Conservation (phyloP, 495 filamentous ascomycete species). For the Tuber magnatum region DNA sequence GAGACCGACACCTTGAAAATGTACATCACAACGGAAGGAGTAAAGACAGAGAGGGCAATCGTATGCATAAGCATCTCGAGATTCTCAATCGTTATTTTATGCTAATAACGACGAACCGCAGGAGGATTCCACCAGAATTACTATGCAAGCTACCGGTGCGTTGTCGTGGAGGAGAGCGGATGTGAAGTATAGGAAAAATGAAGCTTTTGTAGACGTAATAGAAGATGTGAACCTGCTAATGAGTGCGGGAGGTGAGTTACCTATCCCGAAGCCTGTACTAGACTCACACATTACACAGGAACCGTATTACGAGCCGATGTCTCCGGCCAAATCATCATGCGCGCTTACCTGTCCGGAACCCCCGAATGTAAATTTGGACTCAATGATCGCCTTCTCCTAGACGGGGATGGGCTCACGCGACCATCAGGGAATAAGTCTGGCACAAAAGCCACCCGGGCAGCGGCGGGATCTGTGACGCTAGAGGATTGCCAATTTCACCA, state of each 20-base stretch:
- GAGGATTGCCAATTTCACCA: conserved; percentile 99
- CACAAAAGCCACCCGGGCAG: conserved; percentile 85
- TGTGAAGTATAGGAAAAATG: conserved; percentile 98
- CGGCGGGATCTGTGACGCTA: conserved; percentile 88
- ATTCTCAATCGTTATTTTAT: conserved; percentile 7
- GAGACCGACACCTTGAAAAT: conserved; percentile 99
- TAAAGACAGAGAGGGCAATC: conserved; percentile 87
- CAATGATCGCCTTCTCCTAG: conserved; percentile 88
- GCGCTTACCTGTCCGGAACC: conserved; percentile 91
- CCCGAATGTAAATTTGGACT: conserved; percentile 99
- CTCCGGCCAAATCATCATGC: conserved; percentile 97
- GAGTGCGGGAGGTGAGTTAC: conserved; percentile 54
- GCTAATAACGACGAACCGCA: conserved; percentile 34
- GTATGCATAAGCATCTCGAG: conserved; percentile 15
- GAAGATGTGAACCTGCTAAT: conserved; percentile 98
- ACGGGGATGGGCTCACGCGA: conserved; percentile 62
- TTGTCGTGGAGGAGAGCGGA: conserved; percentile 94
- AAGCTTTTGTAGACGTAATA: conserved; percentile 98
- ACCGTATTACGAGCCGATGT: conserved; percentile 95
- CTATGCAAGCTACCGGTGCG: conserved; percentile 97
- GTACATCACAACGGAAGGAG: conserved; percentile 99
- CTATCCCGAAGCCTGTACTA: neutral
- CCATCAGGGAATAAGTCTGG: conserved; percentile 63
- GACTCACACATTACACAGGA: conserved; percentile 49
- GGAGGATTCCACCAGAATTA: conserved; percentile 92